Evolutionary conservation across 2,329 filamentous ascomycete species (phyloP), one percentile per base, ranked within the genome.

Genomic region (Xylaria hypoxylon): DNA sequence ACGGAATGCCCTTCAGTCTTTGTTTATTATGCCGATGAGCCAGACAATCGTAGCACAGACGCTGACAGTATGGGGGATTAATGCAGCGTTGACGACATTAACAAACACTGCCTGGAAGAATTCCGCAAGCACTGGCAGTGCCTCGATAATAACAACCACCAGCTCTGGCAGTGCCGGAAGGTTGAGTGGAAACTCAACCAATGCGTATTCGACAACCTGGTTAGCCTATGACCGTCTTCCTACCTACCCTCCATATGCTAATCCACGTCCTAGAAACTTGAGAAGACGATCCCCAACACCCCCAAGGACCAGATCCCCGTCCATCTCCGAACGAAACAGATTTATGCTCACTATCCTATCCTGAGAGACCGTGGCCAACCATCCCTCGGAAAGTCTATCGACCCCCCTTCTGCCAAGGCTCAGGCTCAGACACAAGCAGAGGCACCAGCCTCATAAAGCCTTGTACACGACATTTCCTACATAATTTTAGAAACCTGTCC

Each of bases 51-150:
- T 19, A 7, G 8, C 44, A 35, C 17, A 58, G 19, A 5, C 65
- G 59, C 62, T 68, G 33, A 62, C 59, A 33, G 6, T 17, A 22
- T 22, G 44, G 51, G 31, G 24, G 17, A 26, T 59, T 26, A 48
- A 59, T 58, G 38, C 77, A 97, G 94, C 66, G 87, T 99, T 79
- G 91, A 95, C 77, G 96, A 99, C 79, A 90, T 99, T 84, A 98
- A 97, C 86, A 95, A 93, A 80, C 89, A 93, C 85, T 99, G 96
- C 82, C 84, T 99, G 63, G 86, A 90, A 69, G 88, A 97, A 81
- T 99, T 99, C 86, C 90, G 93, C 75, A 87, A 88, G 77, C 96
- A 99, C 84, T 99, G 94, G 94, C 86, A 93, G 76, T 99, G 96
- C 78, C 87, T 99, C 65, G 96, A 99, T 78, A 91, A 97, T 84